Evolutionary conservation across 805 yeast species (phyloP), one percentile per base, ranked within the genome.

Genomic region (Sugiyamaella lignohabitans): DNA sequence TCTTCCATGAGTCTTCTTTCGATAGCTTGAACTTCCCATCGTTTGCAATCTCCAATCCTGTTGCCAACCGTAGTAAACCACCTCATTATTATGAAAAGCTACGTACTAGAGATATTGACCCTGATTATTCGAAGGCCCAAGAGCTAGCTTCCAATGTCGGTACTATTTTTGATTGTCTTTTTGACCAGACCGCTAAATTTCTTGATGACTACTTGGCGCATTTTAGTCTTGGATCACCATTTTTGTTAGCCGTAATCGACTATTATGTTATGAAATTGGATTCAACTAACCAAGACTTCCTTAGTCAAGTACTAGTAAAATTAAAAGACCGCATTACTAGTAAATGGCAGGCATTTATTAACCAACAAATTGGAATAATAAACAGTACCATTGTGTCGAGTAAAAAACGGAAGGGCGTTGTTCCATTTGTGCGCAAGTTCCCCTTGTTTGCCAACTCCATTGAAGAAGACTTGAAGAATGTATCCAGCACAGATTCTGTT

Each of bases 201-300:
- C 64, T 79, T 2, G 57, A 61, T 51, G 48, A 54, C 42, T 42
- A 62, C 34, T 46, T 75, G 53, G 59, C 73, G 62, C 54, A 59
- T 14, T 67, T 69, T 34, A 65, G 66, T 34, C 58, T 73, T 8
- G 68, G 71, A 27, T 62, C 67, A 14, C 78, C 81, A 1, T 63
- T 69, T 2, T 54, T 76, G 1, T 51, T 74, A 40, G 55, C 70
- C 1, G 60, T 69, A 34, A 53, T 78, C 6, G 81, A 79, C 48
- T 55, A 63, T 21, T 61, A 66, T n/a, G 54, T 63, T 4, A 56
- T 55, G 20, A 58, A 55, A 8, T 58, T 70, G 17, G 73, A 73
- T 6, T 65, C 75, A 5, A 69, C 82, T 1, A 76, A 78, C 59
- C 88, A 82, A 58, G 95, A 85, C 52, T 86, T 74, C 54, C 65